These are phyloP conservation scores for Quercus tomentella DNA, from an alignment of 331 rosid genomes.

Conservation along the genomic window DNA sequence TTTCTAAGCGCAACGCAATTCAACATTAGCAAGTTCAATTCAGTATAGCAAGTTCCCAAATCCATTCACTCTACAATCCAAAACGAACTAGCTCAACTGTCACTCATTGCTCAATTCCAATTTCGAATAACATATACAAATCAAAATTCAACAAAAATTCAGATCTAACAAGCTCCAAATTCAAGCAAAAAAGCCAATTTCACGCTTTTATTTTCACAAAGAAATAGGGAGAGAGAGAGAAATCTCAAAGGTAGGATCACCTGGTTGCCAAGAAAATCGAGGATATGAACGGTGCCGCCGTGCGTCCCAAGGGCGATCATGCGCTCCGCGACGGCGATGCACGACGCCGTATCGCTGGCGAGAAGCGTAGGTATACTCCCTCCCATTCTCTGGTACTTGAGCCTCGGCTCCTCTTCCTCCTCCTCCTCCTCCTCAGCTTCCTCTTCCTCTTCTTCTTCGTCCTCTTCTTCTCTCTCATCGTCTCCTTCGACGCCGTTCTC, in stretches of 20 bases:
- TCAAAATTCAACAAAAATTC: not conserved
- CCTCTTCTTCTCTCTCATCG: constrained; percentile 81
- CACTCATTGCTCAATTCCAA: not conserved
- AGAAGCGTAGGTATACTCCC: constrained; percentile 87
- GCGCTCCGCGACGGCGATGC: constrained; percentile 84
- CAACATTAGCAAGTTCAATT: not conserved
- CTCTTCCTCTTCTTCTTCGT: constrained; percentile 33
- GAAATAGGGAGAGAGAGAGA: not conserved
- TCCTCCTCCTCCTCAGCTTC: constrained; percentile 48
- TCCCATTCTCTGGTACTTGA: constrained; percentile 98
- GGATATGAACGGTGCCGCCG: constrained; percentile 84
- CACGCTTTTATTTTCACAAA: not conserved
- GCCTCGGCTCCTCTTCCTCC: constrained; percentile 88
- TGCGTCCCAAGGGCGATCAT: constrained; percentile 98
- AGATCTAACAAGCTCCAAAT: constrained; percentile 16
- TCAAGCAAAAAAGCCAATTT: not conserved
- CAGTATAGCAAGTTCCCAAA: not conserved
- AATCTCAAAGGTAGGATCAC: constrained; percentile 27
- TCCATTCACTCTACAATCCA: not conserved
- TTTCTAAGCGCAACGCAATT: not conserved
- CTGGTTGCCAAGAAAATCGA: constrained; percentile 99
- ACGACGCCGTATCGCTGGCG: constrained; percentile 79
- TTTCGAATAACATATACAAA: not conserved
- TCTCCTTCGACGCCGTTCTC: constrained; percentile 91
- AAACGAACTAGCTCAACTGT: not conserved